phyloP scores from a whole-genome alignment of 1,284 basidiomycete genomes.

The Melampsora americana region DNA sequence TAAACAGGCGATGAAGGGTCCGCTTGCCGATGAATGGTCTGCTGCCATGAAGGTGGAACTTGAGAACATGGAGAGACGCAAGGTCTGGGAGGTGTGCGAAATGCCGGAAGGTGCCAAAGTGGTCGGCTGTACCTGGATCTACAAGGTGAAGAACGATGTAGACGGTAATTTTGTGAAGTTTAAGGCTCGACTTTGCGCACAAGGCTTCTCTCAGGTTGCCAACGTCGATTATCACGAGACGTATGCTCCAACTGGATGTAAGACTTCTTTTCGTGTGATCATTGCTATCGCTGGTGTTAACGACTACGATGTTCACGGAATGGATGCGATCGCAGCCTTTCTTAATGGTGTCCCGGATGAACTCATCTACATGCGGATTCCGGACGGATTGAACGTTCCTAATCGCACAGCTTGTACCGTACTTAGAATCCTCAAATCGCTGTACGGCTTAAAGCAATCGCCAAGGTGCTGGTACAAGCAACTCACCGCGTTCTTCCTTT shows the following conservation, averaged over 20 bases:
- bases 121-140: slow-evolving; percentile 6
- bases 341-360: slow-evolving; percentile 11
- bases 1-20: slow-evolving; percentile 4
- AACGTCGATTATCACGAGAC: slow-evolving; percentile 1
- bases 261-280: background rate
- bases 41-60: slow-evolving; percentile 4
- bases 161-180: slow-evolving; percentile 9
- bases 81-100: slow-evolving; percentile 16
- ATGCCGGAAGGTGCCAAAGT: background rate
- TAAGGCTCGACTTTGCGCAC: background rate
- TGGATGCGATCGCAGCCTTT: too few relatives aligned
- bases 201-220: too few relatives aligned
- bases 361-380: background rate
- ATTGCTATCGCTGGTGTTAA: background rate
- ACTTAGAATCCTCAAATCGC: background rate
- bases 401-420: background rate
- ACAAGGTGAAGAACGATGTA: background rate
- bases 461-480: slow-evolving; percentile 1
- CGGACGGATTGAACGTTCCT: background rate
- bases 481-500: slow-evolving; percentile 5
- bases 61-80: too few relatives aligned
- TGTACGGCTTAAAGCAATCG: slow-evolving; percentile 10
- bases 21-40: background rate
- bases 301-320: slow-evolving; percentile 2
- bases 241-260: slow-evolving; percentile 13